phyloP scores from a whole-genome alignment of 345 rosid genomes.

The Luvunga scandens region DNA sequence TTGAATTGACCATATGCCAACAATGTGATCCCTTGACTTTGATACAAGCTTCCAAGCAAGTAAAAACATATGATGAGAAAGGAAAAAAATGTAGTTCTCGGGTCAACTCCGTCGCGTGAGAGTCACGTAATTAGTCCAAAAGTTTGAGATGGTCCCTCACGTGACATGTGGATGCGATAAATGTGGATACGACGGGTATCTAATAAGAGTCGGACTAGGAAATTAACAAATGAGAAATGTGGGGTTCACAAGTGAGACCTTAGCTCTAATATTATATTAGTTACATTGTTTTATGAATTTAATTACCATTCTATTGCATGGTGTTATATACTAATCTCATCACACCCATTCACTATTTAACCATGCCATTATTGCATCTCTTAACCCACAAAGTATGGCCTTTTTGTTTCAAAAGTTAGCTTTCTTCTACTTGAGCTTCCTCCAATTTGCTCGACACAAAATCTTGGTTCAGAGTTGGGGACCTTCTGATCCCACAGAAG shows the following conservation, averaged over 20 bases:
- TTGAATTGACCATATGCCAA: background rate
- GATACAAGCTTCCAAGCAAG: background rate
- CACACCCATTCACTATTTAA: background rate
- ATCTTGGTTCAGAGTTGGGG: background rate
- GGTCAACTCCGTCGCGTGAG: too few species aligned
- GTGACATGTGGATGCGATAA: too few species aligned
- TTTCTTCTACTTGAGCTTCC: background rate
- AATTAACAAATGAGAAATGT: too few species aligned
- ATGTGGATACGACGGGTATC: too few species aligned
- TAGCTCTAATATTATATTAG: too few species aligned
- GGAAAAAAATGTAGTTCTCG: background rate
- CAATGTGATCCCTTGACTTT: background rate
- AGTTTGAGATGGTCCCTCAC: too few species aligned
- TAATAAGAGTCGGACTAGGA: too few species aligned
- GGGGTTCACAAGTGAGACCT: too few species aligned
- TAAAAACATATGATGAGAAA: background rate
- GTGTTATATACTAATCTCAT: background rate
- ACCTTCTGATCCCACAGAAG: background rate
- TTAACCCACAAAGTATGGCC: background rate
- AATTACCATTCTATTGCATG: background rate
- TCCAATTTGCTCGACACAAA: background rate
- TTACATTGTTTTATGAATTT: too few species aligned
- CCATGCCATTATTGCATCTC: background rate
- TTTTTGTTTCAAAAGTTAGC: background rate
- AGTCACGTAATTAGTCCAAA: too few species aligned